These are phyloP conservation scores for Penicillium sclerotigenum DNA, from an alignment of 2,329 filamentous ascomycete species.

Conservation along the genomic window DNA sequence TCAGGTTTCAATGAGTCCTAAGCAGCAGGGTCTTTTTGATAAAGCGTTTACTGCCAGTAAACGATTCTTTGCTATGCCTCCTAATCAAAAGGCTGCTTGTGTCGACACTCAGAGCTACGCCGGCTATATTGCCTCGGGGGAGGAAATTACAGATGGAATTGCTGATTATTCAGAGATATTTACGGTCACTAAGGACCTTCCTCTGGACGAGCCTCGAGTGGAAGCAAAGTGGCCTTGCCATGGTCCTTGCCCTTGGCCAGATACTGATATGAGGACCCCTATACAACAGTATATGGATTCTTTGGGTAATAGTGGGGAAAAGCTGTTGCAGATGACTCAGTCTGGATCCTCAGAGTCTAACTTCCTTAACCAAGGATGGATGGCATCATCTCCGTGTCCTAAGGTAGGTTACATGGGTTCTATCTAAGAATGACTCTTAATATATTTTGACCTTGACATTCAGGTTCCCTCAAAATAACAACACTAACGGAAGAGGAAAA, in stretches of 20 bases:
- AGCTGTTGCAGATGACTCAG: background rate
- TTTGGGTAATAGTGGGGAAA: background rate
- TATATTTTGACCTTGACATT: background rate
- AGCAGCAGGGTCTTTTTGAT: background rate
- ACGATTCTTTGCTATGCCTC: background rate
- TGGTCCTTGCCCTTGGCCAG: background rate
- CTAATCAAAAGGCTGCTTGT: background rate
- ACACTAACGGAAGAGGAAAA: background rate
- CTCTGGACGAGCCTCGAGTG: background rate
- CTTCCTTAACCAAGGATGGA: background rate
- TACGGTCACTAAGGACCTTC: background rate
- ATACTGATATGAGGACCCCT: background rate
- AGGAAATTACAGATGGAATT: background rate
- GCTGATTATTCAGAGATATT: background rate
- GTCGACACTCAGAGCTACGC: background rate
- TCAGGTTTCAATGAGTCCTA: background rate
- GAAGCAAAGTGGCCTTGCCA: background rate
- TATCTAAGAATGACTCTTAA: background rate
- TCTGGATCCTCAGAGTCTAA: background rate
- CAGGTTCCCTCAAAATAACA: background rate
- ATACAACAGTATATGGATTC: background rate
- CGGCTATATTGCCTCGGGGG: background rate
- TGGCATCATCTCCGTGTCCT: background rate
- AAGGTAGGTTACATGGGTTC: background rate
- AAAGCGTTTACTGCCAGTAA: background rate